Percentiles rank a stretch among this genome's conserved stretches.
phyloP scores from a whole-genome alignment of 768 basidiomycete species.

The Coprinopsis sp. region DNA sequence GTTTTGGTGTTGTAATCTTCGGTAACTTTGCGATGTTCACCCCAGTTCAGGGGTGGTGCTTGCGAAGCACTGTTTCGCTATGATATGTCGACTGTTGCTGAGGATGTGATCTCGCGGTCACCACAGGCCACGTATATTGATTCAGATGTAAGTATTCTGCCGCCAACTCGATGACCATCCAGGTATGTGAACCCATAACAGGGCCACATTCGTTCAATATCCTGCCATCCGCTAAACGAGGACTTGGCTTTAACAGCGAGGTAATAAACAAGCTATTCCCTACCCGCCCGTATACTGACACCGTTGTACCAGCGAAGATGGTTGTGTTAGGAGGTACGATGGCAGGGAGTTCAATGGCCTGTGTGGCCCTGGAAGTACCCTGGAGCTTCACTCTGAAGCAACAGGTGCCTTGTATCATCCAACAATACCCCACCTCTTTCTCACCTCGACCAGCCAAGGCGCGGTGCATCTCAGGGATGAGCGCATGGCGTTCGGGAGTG shows the following conservation, averaged over 20 bases:
- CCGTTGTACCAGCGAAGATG: conserved; percentile 54
- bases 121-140: conserved; percentile 14
- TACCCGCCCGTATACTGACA: conserved; percentile 10
- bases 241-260: conserved; percentile 68
- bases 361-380: conserved; percentile 41
- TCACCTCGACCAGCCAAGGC: conserved; percentile 56
- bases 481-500: conserved; percentile 66
- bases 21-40: not conserved
- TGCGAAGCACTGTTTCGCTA: conserved; percentile 50
- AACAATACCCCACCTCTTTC: conserved; percentile 61
- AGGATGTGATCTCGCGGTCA: conserved; percentile 13
- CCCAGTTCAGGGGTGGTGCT: conserved; percentile 45
- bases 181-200: conserved; percentile 20
- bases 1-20: not conserved
- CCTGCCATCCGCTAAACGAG: conserved; percentile 64
- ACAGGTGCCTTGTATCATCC: conserved; percentile 69
- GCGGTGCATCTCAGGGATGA: conserved; percentile 62
- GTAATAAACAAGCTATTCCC: conserved; percentile 27
- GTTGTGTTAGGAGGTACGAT: conserved; percentile 61
- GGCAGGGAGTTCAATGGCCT: conserved; percentile 32
- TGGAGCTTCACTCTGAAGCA: conserved; percentile 53
- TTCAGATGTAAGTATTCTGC: conserved; percentile 16
- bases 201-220: conserved; percentile 62
- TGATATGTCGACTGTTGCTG: conserved; percentile 40
- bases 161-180: not conserved